Evolutionary conservation across 257 asterid species (phyloP).

Genomic region (Cynanchum wilfordii): DNA sequence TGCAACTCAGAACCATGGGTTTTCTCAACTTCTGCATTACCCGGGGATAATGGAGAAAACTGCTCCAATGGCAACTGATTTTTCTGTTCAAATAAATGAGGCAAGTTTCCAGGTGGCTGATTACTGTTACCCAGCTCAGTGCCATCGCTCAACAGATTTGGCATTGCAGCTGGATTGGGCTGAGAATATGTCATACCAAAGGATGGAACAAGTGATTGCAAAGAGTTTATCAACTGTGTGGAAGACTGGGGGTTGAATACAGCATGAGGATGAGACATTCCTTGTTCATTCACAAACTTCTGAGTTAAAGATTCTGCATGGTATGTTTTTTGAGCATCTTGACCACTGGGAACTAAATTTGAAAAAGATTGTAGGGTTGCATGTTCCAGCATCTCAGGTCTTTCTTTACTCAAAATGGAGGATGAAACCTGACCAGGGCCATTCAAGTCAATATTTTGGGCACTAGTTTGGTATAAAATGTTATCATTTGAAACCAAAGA

Average conservation of each 20-base stretch:
- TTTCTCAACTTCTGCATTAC: constrained; percentile 24
- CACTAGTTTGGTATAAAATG: constrained; percentile 31
- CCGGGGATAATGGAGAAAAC: constrained; percentile 27
- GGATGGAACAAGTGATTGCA: constrained; percentile 26
- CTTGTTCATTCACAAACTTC: constrained; percentile 38
- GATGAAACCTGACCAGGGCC: constrained; percentile 28
- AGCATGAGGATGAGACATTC: constrained; percentile 28
- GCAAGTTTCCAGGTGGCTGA: constrained; percentile 18
- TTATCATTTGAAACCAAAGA: constrained; percentile 31
- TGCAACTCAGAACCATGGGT: constrained; percentile 17
- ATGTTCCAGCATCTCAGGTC: constrained; percentile 32
- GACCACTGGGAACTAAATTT: constrained; percentile 29
- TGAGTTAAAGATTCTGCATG: constrained; percentile 28
- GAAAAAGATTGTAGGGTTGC: constrained; percentile 30
- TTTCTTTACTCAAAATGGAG: constrained; percentile 25
- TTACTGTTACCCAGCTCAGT: constrained; percentile 25
- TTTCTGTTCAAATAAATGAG: constrained; percentile 29
- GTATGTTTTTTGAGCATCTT: constrained; percentile 31
- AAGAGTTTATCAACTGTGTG: constrained; percentile 19
- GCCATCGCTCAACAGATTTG: constrained; percentile 30
- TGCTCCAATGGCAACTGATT: constrained; percentile 29
- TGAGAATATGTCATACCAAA: constrained; percentile 21
- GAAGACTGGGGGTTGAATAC: constrained; percentile 30
- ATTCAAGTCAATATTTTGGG: constrained; percentile 33
- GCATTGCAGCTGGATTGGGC: constrained; percentile 20